These are phyloP conservation scores for Boletus tomentosulus DNA, from an alignment of 768 basidiomycete genomes.

Conservation along the genomic window DNA sequence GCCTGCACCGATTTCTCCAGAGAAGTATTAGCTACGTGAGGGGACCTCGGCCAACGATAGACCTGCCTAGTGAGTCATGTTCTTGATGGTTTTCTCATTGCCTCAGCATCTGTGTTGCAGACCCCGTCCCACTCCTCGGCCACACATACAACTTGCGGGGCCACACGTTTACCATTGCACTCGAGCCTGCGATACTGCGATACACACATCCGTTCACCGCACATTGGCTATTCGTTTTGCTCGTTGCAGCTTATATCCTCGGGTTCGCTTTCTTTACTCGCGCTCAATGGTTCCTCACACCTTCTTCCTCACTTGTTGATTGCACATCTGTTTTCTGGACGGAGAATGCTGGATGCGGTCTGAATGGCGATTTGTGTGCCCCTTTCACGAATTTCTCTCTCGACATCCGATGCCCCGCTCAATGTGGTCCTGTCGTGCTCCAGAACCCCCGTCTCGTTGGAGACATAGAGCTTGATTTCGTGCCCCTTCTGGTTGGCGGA, in stretches of 20 bases:
- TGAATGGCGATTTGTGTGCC: constrained; percentile 60
- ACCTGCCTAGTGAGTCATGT: constrained; percentile 39
- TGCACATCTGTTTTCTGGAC: constrained; percentile 73
- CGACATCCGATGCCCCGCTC: constrained; percentile 80
- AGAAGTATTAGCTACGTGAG: constrained; percentile 37
- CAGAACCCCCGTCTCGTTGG: constrained; percentile 76
- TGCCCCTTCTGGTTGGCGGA: constrained; percentile 82
- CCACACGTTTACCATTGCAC: constrained; percentile 35
- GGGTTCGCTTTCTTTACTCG: constrained; percentile 69
- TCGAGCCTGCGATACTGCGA: constrained; percentile 54
- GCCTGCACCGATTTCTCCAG: constrained; percentile 9
- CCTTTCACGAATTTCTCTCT: constrained; percentile 60
- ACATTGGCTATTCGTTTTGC: constrained; percentile 50
- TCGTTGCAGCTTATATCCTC: constrained; percentile 62
- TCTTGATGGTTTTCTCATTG: not conserved
- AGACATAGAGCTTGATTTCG: constrained; percentile 55
- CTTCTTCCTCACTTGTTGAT: constrained; percentile 55
- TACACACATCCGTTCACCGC: constrained; percentile 49
- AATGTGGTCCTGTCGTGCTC: constrained; percentile 57
- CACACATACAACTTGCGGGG: constrained; percentile 40
- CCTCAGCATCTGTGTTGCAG: constrained; percentile 31
- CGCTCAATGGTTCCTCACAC: constrained; percentile 68
- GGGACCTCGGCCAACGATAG: constrained; percentile 58
- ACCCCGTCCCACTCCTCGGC: constrained; percentile 52
- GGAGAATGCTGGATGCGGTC: constrained; percentile 65